Evolutionary conservation across 352 stramenopile genomes (phyloP), one percentile per base, ranked within the genome.

Genomic region (Pythium aquatile): DNA sequence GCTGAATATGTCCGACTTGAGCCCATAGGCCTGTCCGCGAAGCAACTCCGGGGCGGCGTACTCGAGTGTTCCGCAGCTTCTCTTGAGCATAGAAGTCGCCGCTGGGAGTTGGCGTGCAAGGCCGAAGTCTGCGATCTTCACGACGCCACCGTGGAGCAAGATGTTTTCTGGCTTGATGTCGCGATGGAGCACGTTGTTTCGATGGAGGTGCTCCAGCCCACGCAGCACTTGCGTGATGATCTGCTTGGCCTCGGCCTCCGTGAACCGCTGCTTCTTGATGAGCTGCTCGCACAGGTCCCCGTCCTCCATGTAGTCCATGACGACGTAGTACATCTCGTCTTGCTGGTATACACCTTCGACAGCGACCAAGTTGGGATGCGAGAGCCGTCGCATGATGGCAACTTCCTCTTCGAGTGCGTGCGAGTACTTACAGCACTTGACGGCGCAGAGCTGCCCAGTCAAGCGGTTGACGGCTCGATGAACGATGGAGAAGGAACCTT

Each of bases 161-260:
- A 94, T 92, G 58, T 94, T 94, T 58, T 94, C 85, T 0, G 85
- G 85, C 47, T 94, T 94, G 58, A 94, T 79, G 57, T 94, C 85
- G 32, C 85, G 84, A 62, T 89, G 79, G 14, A 93, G 39, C 7
- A 94, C 74, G 55, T 79, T 83, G 64, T 81, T 68, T 8, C 72
- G 67, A 40, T 94, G 85, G 26, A 94, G 58, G 66, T 91, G 85
- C 26, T 79, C 76, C 17, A 94, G 66, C 11, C 71, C 83, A 11
- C 79, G 66, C 17, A 82, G 62, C 26, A 90, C 83, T 47, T 92
- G 83, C 2, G 64, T 65, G 63, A 94, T 82, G 29, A 94, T 86
- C 17, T 75, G 40, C 46, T 78, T 76, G 32, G 75, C 75, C 33
- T 90, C 76, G 5, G 58, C 32, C 65, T 94, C 85, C 0, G 72